These are phyloP conservation scores for Anastatica hierochuntica DNA, from an alignment of 345 rosid genomes.

Conservation along the genomic window DNA sequence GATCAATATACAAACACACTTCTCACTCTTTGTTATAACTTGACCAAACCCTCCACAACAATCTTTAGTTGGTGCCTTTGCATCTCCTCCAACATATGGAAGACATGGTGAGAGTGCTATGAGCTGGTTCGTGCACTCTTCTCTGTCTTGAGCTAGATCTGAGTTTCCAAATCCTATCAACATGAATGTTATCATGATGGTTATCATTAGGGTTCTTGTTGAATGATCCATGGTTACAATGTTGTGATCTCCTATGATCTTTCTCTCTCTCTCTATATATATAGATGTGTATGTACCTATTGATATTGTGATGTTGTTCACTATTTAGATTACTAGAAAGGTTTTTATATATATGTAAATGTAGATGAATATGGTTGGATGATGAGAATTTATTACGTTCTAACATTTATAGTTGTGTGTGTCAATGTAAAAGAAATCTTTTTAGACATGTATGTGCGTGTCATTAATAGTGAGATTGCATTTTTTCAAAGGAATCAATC, in stretches of 20 bases:
- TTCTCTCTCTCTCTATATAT: neutral
- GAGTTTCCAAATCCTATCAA: constrained; percentile 31
- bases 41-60: constrained; percentile 64
- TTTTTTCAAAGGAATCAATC: no score
- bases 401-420: constrained; percentile 5
- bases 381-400: constrained; percentile 19
- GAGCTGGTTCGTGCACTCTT: constrained; percentile 51
- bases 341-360: neutral
- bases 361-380: constrained; percentile 15
- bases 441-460: neutral
- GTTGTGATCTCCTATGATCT: neutral
- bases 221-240: constrained; percentile 10
- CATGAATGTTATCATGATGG: constrained; percentile 17
- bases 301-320: neutral
- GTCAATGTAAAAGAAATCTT: neutral
- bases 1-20: constrained; percentile 61
- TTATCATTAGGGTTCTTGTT: constrained; percentile 1
- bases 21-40: constrained; percentile 48
- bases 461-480: no score
- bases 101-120: constrained; percentile 49
- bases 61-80: constrained; percentile 52
- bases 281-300: neutral
- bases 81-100: constrained; percentile 57
- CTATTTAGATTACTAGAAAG: neutral
- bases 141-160: no score